A percentile compares a stretch with the other conserved stretches of the same genome.
Evolutionary conservation across 2,329 filamentous ascomycete genomes (phyloP).

Genomic region (Botrytis galanthina): DNA sequence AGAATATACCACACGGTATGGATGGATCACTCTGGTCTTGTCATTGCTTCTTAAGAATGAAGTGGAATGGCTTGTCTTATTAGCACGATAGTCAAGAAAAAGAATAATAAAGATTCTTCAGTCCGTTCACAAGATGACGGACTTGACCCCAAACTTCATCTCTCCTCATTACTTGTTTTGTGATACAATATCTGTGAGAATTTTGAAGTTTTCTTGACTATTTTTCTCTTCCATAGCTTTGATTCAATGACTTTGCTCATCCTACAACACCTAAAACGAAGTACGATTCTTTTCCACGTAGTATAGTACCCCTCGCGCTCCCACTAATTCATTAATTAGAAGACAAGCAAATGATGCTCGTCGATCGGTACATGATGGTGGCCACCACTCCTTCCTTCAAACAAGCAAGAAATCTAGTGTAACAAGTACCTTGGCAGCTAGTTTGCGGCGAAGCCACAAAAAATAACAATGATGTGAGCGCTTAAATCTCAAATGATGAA

Average conservation of each 20-base stretch:
- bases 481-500: neutral
- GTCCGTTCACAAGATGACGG: constrained; percentile 7
- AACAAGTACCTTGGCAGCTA: neutral
- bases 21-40: constrained; percentile 1
- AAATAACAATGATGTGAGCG: neutral
- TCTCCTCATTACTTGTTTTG: neutral
- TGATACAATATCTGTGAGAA: neutral
- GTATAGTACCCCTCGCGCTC: constrained; percentile 1
- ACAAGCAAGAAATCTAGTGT: neutral
- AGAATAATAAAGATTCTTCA: constrained; percentile 6
- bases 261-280: neutral
- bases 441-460: neutral
- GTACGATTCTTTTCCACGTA: neutral
- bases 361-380: neutral
- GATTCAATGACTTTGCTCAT: neutral
- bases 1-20: constrained; percentile 2
- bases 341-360: neutral
- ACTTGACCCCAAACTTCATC: constrained; percentile 1
- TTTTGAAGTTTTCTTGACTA: neutral
- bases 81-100: constrained; percentile 3
- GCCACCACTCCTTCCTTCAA: neutral
- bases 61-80: neutral
- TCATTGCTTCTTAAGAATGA: neutral
- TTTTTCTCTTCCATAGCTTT: neutral
- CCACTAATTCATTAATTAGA: neutral